A percentile compares a stretch with the other conserved stretches of the same genome.
phyloP scores from a whole-genome alignment of 2,329 filamentous ascomycete genomes.

The Sporothrix inflata region DNA sequence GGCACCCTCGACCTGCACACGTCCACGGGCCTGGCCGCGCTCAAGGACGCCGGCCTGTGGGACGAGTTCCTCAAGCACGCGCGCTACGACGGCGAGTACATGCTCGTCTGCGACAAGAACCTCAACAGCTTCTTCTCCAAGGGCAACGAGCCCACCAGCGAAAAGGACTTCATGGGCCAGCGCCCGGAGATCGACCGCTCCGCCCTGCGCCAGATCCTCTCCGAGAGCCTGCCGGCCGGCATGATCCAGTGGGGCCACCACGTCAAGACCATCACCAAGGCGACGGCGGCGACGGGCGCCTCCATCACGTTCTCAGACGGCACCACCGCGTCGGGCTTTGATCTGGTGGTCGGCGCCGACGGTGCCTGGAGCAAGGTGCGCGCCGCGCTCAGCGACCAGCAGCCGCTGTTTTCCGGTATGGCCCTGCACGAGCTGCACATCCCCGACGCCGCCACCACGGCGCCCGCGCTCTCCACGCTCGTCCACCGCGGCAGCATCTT shows the following conservation, averaged over 20 bases:
- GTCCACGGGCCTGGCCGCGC: slow-evolving; percentile 53
- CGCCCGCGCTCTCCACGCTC: slow-evolving; percentile 48
- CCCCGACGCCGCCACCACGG: slow-evolving; percentile 45
- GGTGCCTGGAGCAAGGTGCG: slow-evolving; percentile 46
- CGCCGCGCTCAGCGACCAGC: slow-evolving; percentile 42
- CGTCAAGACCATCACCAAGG: slow-evolving; percentile 46
- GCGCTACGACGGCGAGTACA: slow-evolving; percentile 56
- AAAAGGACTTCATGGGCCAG: slow-evolving; percentile 35
- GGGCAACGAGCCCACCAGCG: slow-evolving; percentile 38
- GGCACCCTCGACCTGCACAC: slow-evolving; percentile 60
- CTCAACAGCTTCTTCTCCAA: slow-evolving; percentile 43
- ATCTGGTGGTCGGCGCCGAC: slow-evolving; percentile 44
- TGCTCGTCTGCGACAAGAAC: slow-evolving; percentile 51
- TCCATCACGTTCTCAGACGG: slow-evolving; percentile 47
- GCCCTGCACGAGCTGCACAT: slow-evolving; percentile 49
- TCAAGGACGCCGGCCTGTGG: slow-evolving; percentile 55
- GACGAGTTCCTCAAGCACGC: slow-evolving; percentile 54
- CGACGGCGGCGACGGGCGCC: slow-evolving; percentile 31
- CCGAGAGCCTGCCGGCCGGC: slow-evolving; percentile 49
- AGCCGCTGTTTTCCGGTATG: slow-evolving; percentile 53
- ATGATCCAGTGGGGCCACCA: slow-evolving; percentile 52
- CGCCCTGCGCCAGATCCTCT: slow-evolving; percentile 49
- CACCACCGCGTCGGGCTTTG: slow-evolving; percentile 43
- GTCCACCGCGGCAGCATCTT: slow-evolving; percentile 55
- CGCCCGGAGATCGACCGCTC: slow-evolving; percentile 59